Base-by-base conservation (phyloP, 352 stramenopile species). In the Thalassiosira exigua region DNA sequence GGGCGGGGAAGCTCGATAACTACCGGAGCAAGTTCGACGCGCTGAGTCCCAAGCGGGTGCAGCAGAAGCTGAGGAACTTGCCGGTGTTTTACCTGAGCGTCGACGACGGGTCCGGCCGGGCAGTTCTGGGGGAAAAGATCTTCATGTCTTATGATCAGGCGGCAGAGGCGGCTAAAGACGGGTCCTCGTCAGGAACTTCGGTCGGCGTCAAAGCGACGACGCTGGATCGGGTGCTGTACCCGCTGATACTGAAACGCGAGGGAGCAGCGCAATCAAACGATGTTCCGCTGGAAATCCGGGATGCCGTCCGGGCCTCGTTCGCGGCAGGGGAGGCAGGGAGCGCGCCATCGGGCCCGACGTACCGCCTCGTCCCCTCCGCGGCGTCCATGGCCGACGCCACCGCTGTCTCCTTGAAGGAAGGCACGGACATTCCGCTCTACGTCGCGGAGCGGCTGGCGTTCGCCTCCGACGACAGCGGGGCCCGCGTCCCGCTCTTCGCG, bases 141-240 rank as follows among this genome's bases (percentile, higher is more conserved):
- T 89, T 74, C 33, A 65, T 89, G 14, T 89, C 81, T 0, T 89
- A 76, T 46, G 33, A 48, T 60, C 68, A 86, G 29, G 81, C 81
- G 24, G 64, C 51, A n/a, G 33, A 30, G 58, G 72, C 48, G n/a
- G 66, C 62, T n/a, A 14, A 22, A 9, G 36, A 24, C 21, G 56
- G n/a, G 30, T 17, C 12, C 9, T 19, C 17, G 0, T 48, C 12
- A 19, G 27, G 19, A 1, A 71, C 33, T n/a, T n/a, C n/a, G n/a
- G n/a, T n/a, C n/a, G n/a, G n/a, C 32, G 81, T 86, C 12, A 89
- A 84, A 68, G 81, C 74, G 3, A 84, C 77, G 3, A 86, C 81
- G 30, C 66, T 86, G 41, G 81, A 88, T 82, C 72, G 86, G 75
- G 66, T 88, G 30, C 62, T 82, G 57, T 86, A 88, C 62, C 77